Percentiles rank a stretch among this genome's conserved stretches.
Conservation (phyloP, 192 early-diverging fungal genomes). For the Coemansia sp. region DNA sequence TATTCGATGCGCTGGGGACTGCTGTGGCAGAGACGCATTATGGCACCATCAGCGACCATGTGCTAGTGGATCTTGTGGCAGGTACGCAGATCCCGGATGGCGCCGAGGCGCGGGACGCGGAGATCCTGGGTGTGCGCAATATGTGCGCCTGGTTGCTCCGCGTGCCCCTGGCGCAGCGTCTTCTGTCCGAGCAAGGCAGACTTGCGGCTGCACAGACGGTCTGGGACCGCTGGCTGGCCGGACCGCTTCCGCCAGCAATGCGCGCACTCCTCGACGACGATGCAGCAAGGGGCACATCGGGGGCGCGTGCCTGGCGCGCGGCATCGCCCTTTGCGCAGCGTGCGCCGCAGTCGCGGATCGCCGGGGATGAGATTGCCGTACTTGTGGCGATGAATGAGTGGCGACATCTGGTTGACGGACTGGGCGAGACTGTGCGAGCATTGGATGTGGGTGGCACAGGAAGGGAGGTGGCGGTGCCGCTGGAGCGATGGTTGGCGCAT, state of each 20-base stretch:
- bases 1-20: constrained; percentile 71
- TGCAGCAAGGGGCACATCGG: neutral
- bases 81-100: constrained; percentile 30
- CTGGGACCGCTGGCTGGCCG: constrained; percentile 31
- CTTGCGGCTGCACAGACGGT: constrained; percentile 15
- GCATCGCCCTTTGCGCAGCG: constrained; percentile 65
- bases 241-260: neutral
- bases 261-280: neutral
- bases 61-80: constrained; percentile 52
- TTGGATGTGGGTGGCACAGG: neutral
- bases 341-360: constrained; percentile 33
- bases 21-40: constrained; percentile 76
- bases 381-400: constrained; percentile 74
- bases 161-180: constrained; percentile 8
- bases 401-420: constrained; percentile 67
- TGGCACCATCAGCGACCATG: constrained; percentile 62
- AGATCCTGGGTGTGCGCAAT: constrained; percentile 69
- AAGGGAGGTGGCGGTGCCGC: constrained; percentile 53
- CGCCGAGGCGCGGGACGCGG: constrained; percentile 46
- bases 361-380: constrained; percentile 23
- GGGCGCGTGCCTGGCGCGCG: constrained; percentile 34
- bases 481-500: constrained; percentile 69
- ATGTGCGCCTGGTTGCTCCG: constrained; percentile 74
- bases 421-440: constrained; percentile 56
- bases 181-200: constrained; percentile 17